phyloP scores from a whole-genome alignment of 164 flowering plant genomes.

The Nymphaea thermarum region DNA sequence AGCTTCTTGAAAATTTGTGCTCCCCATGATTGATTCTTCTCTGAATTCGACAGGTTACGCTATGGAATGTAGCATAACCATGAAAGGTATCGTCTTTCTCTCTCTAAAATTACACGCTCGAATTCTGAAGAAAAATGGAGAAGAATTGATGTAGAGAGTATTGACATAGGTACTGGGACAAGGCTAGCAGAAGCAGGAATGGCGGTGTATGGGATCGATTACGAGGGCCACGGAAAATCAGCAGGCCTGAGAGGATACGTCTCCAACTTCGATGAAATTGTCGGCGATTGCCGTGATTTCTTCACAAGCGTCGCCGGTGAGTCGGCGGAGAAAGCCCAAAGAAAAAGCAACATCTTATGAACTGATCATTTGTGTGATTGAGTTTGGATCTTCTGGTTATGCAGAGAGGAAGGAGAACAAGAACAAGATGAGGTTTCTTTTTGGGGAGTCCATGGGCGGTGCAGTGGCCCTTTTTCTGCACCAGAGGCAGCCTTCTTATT shows the following conservation, averaged over 20 bases:
- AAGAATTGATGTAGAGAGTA: not conserved
- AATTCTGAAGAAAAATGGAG: conserved; percentile 4
- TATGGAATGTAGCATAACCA: conserved; percentile 76
- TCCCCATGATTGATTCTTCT: not conserved
- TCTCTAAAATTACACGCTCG: conserved; percentile 4
- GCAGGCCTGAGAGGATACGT: conserved; percentile 48
- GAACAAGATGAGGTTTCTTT: conserved; percentile 42
- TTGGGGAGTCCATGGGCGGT: conserved; percentile 98
- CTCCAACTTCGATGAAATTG: conserved; percentile 41
- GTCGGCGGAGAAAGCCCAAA: not conserved
- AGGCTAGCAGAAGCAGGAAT: conserved; percentile 66
- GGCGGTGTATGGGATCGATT: conserved; percentile 73
- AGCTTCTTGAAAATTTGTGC: not conserved
- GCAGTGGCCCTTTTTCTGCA: conserved; percentile 59
- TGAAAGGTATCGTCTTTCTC: conserved; percentile 38
- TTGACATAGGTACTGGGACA: conserved; percentile 44
- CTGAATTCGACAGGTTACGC: conserved; percentile 40
- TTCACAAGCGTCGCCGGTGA: conserved; percentile 25
- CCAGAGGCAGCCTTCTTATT: conserved; percentile 48
- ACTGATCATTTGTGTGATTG: not conserved
- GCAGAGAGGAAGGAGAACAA: conserved; percentile 49
- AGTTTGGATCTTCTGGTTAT: not conserved
- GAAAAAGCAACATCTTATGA: not conserved
- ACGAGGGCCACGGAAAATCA: conserved; percentile 90
- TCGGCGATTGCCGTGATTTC: conserved; percentile 47